A percentile compares a stretch with the other conserved stretches of the same genome.
These are phyloP conservation scores for Leishmania gerbilli DNA, from an alignment of 208 protist genomes.

Conservation along the genomic window DNA sequence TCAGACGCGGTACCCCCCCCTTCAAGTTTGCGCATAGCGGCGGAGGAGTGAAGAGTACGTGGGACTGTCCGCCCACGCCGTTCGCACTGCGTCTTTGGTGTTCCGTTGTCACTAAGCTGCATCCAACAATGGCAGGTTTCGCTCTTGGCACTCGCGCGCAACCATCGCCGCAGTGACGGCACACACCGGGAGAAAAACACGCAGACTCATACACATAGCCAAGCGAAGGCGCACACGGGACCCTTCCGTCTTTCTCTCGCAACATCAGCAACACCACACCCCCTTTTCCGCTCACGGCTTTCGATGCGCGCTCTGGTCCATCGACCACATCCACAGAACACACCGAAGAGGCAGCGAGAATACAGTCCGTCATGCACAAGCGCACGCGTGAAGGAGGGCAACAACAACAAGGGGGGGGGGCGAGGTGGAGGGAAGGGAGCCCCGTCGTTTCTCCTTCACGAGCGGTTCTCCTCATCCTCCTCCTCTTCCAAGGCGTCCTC, in stretches of 20 bases:
- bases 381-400: not conserved
- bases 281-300: not conserved
- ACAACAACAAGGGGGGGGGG: not conserved
- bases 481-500: constrained; percentile 49
- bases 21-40: not conserved
- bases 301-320: not conserved
- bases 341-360: not conserved
- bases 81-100: not conserved
- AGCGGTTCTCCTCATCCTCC: constrained; percentile 36
- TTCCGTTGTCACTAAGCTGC: not conserved
- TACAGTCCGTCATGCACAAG: not conserved
- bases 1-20: not conserved
- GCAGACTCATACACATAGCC: not conserved
- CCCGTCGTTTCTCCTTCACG: not conserved
- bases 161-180: not conserved
- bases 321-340: not conserved
- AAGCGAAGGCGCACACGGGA: not conserved
- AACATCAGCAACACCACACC: not conserved
- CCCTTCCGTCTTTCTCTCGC: not conserved
- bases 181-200: not conserved
- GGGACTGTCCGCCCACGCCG: not conserved
- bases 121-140: not conserved
- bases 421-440: too few relatives aligned
- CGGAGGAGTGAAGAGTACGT: not conserved
- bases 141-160: not conserved